Base-by-base conservation (phyloP, 1,284 basidiomycete genomes). In the Tilletia walkeri region DNA sequence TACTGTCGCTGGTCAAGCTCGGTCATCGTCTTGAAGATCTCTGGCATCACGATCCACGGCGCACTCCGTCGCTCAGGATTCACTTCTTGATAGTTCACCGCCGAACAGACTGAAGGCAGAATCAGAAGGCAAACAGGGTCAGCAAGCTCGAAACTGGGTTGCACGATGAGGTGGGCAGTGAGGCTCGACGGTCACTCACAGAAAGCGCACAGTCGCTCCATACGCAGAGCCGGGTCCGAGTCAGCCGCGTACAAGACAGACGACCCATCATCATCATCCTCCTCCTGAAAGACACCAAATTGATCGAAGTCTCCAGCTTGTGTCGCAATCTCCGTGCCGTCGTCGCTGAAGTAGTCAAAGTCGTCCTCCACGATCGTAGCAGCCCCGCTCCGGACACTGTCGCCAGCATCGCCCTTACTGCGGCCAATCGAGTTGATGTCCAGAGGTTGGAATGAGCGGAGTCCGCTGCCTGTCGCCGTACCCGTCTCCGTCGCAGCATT, bases 11-110 rank as follows among this genome's bases (percentile, higher is more conserved):
- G 18, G 10, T 9, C 16, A 18, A 63, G 59, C 34, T 39, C 59
- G 30, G 30, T 39, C 59, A 63, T 63, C 59, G 59, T 63, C 16
- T 39, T 34, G 18, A 63, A 41, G 39, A 63, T 38, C 59, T 63
- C 59, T 36, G 59, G 59, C 59, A 63, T 63, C 12, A 63, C 59
- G 36, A 63, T 63, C 59, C 59, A 63, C 59, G 59, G 59, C 38
- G 59, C 59, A 20, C 59, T 63, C 2, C 59, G 30, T 20, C 59
- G 59, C 16, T 39, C 36, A 24, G 59, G 59, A 16, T 63, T 10
- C 18, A 9, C 34, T 9, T 34, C 59, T 41, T 63, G 36, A 16
- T 63, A 63, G 36, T 63, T 63, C 6, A 63, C 59, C 59, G 59
- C 59, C 18, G 59, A 63, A 12, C 7, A 9, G 36, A 63, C 59